phyloP scores from a whole-genome alignment of 225 moss, liverwort and hornwort genomes.

The Pseudoscleropodium purum region DNA sequence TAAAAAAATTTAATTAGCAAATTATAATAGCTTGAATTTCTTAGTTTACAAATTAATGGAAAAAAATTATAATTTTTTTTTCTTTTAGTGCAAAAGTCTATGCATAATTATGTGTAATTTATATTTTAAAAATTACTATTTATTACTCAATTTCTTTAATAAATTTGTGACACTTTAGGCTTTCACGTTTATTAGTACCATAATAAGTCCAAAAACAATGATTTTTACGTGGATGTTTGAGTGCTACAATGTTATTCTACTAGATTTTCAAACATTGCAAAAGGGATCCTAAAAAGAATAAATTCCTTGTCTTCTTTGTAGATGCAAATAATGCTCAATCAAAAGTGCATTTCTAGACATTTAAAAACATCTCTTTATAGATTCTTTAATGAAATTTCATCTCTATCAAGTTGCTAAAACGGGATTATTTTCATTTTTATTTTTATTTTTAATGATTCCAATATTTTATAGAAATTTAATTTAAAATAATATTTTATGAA shows the following conservation, averaged over 20 bases:
- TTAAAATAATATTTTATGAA: background rate
- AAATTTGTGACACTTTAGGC: too few relatives aligned
- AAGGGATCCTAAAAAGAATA: background rate
- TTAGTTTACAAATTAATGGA: too few relatives aligned
- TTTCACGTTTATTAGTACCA: too few relatives aligned
- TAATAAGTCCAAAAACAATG: too few relatives aligned
- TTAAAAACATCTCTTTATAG: too few relatives aligned
- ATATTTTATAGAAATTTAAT: background rate
- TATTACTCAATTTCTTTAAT: background rate
- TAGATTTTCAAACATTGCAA: background rate
- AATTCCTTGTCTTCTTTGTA: background rate
- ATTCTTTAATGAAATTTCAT: background rate
- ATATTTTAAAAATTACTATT: background rate
- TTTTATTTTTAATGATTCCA: background rate
- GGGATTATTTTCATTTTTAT: too few relatives aligned
- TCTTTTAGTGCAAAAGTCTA: background rate
- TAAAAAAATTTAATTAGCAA: too few relatives aligned
- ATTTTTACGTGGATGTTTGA: too few relatives aligned
- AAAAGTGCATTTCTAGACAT: background rate
- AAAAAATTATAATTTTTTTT: too few relatives aligned
- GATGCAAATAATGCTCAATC: background rate
- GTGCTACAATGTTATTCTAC: too few relatives aligned
- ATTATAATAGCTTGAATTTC: background rate
- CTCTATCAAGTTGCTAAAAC: background rate
- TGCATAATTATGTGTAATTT: background rate